Evolutionary conservation across 2,329 filamentous ascomycete genomes (phyloP).

Genomic region (Microcyclospora pomicola): DNA sequence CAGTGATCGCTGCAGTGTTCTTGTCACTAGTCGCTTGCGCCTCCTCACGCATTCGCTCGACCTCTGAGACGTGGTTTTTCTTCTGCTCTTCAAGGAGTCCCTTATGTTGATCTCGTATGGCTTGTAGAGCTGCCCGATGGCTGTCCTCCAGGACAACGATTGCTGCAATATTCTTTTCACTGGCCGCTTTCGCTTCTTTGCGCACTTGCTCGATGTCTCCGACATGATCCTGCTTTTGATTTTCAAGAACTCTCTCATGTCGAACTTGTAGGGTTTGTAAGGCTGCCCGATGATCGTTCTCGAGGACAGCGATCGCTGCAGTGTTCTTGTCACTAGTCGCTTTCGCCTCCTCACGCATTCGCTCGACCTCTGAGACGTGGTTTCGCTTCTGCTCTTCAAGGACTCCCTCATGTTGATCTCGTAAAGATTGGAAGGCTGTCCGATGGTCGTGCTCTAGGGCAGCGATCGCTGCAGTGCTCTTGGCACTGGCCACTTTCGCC

Average conservation of each 20-base stretch:
- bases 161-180: too few relatives aligned
- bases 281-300: neutral
- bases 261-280: neutral
- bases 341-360: conserved; percentile 3
- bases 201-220: neutral
- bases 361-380: conserved; percentile 4
- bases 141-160: neutral
- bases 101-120: conserved; percentile 3
- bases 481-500: too few relatives aligned
- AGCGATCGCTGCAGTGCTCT: too few relatives aligned
- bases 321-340: neutral
- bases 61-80: conserved; percentile 7
- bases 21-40: conserved; percentile 4
- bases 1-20: neutral
- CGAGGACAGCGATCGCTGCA: too few relatives aligned
- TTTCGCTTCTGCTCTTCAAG: neutral
- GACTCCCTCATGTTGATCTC: neutral
- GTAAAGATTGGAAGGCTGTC: too few relatives aligned
- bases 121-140: neutral
- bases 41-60: neutral
- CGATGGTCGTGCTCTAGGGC: too few relatives aligned
- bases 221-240: neutral
- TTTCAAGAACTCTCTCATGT: neutral
- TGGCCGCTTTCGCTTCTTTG: too few relatives aligned
- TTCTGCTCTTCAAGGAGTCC: conserved; percentile 5